Conservation (phyloP, 176 grass and related monocot species). For the Oropetium thomaeum region DNA sequence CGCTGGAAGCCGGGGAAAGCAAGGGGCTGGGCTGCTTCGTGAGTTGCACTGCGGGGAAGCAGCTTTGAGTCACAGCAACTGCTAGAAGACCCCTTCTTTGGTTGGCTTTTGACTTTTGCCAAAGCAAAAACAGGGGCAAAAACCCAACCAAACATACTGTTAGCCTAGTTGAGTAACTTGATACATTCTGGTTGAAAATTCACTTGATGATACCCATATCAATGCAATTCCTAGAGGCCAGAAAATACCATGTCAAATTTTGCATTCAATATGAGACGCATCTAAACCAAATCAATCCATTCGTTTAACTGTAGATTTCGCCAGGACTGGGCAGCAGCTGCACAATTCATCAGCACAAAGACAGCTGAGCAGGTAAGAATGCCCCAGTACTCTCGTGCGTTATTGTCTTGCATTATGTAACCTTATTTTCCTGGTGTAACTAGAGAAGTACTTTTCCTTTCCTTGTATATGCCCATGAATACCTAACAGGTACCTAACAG, state of each 20-base stretch:
- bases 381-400: neutral
- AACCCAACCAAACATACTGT: neutral
- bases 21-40: no score
- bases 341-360: constrained; percentile 20
- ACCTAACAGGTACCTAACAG: neutral
- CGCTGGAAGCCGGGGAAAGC: no score
- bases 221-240: neutral
- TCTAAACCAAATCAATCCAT: neutral
- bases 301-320: constrained; percentile 23
- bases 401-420: neutral
- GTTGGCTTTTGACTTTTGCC: no score
- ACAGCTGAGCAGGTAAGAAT: constrained; percentile 18
- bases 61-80: no score
- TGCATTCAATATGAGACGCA: neutral
- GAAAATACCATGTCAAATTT: neutral
- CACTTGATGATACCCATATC: neutral
- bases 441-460: neutral
- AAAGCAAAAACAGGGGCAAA: no score
- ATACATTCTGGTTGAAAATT: neutral
- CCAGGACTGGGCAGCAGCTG: constrained; percentile 29
- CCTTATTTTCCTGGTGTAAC: neutral
- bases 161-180: neutral
- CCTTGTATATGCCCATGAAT: constrained; percentile 2
- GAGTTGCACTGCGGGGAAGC: no score
- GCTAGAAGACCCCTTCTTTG: no score